Evolutionary conservation across 176 grass and related monocot species (phyloP).

Genomic region (Dactylis glomerata): DNA sequence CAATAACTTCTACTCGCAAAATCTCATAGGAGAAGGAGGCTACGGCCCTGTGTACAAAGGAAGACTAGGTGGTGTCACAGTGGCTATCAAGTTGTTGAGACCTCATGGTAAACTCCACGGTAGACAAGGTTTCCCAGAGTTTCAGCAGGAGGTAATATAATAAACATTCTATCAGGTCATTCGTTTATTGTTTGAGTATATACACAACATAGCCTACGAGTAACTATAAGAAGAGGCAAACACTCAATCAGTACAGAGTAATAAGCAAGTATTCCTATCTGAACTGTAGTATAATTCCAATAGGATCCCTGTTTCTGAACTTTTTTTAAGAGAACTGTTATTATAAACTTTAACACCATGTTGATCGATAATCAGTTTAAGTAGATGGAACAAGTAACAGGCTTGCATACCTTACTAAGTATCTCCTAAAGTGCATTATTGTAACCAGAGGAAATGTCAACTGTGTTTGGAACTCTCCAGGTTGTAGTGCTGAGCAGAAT

Average conservation of each 20-base stretch:
- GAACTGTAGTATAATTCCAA: not conserved
- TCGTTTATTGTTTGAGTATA: not conserved
- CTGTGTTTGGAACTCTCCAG: constrained; percentile 25
- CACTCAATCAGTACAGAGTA: not conserved
- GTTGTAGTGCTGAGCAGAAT: constrained; percentile 47
- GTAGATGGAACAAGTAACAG: not conserved
- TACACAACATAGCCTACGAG: not conserved
- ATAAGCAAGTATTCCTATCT: not conserved
- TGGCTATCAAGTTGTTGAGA: constrained; percentile 61
- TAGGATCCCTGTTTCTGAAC: not conserved
- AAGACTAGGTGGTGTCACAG: constrained; percentile 1
- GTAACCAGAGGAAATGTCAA: not conserved
- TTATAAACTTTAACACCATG: not conserved
- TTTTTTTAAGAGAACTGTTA: not conserved
- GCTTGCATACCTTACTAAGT: not conserved
- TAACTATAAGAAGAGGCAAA: not conserved
- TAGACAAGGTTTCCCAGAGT: constrained; percentile 40
- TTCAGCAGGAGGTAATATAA: constrained; percentile 48
- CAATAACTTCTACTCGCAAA: constrained; percentile 34
- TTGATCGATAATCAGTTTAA: not conserved
- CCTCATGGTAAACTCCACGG: constrained; percentile 16
- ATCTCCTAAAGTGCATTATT: not conserved
- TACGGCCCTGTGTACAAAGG: constrained; percentile 53
- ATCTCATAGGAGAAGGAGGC: constrained; percentile 50
- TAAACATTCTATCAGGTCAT: not conserved